Percentiles rank a stretch among this genome's conserved stretches.
Evolutionary conservation across 2,329 filamentous ascomycete species (phyloP).

Genomic region (Colletotrichum tropicale): DNA sequence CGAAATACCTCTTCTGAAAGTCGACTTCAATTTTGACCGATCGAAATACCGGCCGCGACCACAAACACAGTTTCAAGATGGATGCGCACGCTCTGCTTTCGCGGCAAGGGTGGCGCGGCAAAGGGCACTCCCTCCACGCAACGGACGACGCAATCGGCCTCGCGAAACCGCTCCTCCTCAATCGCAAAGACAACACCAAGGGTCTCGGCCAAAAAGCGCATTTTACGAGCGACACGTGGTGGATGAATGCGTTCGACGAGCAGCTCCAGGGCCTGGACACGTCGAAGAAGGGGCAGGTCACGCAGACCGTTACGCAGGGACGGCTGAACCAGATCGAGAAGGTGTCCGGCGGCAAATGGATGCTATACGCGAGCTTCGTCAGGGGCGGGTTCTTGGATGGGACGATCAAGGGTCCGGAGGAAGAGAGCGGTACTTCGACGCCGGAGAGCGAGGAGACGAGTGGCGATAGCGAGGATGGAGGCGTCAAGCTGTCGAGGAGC

Average conservation of each 20-base stretch:
- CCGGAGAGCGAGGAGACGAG: slow-evolving; percentile 25
- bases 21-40: neutral
- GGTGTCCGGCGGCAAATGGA: slow-evolving; percentile 59
- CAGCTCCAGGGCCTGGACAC: slow-evolving; percentile 82
- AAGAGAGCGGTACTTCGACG: slow-evolving; percentile 19
- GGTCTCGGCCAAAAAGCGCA: slow-evolving; percentile 81
- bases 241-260: slow-evolving; percentile 93
- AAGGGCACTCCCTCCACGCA: slow-evolving; percentile 85
- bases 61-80: slow-evolving; percentile 56
- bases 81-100: slow-evolving; percentile 83
- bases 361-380: slow-evolving; percentile 85
- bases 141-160: slow-evolving; percentile 76
- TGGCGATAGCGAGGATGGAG: slow-evolving; percentile 41
- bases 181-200: slow-evolving; percentile 79
- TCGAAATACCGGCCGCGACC: neutral
- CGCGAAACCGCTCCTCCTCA: slow-evolving; percentile 80
- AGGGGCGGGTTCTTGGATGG: slow-evolving; percentile 78
- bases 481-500: slow-evolving; percentile 52
- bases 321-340: slow-evolving; percentile 62
- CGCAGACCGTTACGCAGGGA: slow-evolving; percentile 60
- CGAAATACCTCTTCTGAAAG: neutral
- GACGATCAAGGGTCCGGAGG: slow-evolving; percentile 53
- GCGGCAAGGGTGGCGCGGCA: slow-evolving; percentile 88
- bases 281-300: slow-evolving; percentile 57
- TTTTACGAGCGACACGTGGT: slow-evolving; percentile 85